Evolutionary conservation across 2,329 filamentous ascomycete species (phyloP).

Genomic region (Sclerotinia subarctica): DNA sequence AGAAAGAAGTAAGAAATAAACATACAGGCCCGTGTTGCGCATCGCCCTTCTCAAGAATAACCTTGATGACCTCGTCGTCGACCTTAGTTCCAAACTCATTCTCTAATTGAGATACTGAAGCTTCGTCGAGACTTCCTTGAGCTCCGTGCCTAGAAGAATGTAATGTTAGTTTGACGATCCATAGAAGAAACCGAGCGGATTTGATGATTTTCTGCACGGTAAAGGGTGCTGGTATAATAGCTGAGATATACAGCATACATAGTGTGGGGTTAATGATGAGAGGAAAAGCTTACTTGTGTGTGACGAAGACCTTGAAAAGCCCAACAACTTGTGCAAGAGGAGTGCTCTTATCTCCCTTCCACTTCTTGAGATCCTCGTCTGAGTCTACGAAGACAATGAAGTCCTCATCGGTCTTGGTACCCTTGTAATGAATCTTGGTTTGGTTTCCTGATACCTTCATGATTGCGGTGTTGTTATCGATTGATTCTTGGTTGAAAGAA

Average conservation of each 20-base stretch:
- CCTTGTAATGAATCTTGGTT: conserved; percentile 69
- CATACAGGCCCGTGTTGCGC: conserved; percentile 60
- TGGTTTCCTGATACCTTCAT: conserved; percentile 56
- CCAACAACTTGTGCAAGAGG: conserved; percentile 83
- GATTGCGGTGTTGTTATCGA: conserved; percentile 26
- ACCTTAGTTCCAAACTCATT: conserved; percentile 81
- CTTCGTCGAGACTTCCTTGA: conserved; percentile 74
- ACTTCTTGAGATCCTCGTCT: conserved; percentile 66
- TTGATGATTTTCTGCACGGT: background rate
- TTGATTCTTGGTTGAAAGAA: conserved; percentile 14
- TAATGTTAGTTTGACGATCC: background rate
- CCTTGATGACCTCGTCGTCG: conserved; percentile 76
- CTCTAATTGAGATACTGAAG: conserved; percentile 71
- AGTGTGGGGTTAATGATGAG: background rate
- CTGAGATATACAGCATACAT: background rate
- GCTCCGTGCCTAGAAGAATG: conserved; percentile 66
- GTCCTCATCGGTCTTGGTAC: conserved; percentile 59
- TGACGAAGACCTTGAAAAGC: conserved; percentile 84
- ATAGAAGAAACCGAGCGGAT: background rate
- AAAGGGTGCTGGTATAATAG: background rate
- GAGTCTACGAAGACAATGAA: conserved; percentile 66
- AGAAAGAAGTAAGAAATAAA: conserved; percentile 21
- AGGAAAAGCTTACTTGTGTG: conserved; percentile 69
- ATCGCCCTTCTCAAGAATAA: conserved; percentile 75
- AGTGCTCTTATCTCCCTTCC: conserved; percentile 74